phyloP scores from a whole-genome alignment of 768 basidiomycete species.

The Lactarius sanguifluus region DNA sequence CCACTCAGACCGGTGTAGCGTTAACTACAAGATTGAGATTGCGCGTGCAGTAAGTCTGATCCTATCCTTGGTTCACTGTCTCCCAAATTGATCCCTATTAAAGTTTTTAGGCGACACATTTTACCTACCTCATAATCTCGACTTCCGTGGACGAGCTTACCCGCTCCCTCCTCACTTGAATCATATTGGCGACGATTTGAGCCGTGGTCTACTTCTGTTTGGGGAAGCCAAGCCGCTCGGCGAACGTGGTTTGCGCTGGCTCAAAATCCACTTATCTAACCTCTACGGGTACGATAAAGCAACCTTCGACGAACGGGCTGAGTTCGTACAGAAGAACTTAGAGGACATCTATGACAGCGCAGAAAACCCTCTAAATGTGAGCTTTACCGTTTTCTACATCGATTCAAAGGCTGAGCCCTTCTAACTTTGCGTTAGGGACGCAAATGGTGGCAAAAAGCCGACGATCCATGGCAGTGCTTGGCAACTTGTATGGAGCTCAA shows the following conservation, averaged over 20 bases:
- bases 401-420: conserved; percentile 14
- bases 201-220: conserved; percentile 83
- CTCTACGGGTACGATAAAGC: conserved; percentile 94
- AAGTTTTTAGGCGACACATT: conserved; percentile 86
- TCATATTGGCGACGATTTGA: conserved; percentile 94
- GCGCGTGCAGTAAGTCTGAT: conserved; percentile 70
- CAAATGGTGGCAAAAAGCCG: conserved; percentile 88
- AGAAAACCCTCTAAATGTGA: conserved; percentile 69
- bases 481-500: conserved; percentile 90
- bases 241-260: conserved; percentile 83
- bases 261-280: conserved; percentile 94
- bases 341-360: conserved; percentile 83
- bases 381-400: conserved; percentile 31
- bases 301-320: conserved; percentile 87
- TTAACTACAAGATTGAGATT: conserved; percentile 97
- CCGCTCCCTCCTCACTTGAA: conserved; percentile 94
- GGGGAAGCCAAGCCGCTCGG: conserved; percentile 78
- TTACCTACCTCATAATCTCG: conserved; percentile 94
- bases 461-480: conserved; percentile 98
- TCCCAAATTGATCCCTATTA: conserved; percentile 17
- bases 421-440: conserved; percentile 47
- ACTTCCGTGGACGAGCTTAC: conserved; percentile 97
- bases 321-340: conserved; percentile 69
- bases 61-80: neutral
- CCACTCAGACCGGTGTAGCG: conserved; percentile 87